Conservation (phyloP, 2,329 filamentous ascomycete genomes). For the Diaporthe citrichinensis region DNA sequence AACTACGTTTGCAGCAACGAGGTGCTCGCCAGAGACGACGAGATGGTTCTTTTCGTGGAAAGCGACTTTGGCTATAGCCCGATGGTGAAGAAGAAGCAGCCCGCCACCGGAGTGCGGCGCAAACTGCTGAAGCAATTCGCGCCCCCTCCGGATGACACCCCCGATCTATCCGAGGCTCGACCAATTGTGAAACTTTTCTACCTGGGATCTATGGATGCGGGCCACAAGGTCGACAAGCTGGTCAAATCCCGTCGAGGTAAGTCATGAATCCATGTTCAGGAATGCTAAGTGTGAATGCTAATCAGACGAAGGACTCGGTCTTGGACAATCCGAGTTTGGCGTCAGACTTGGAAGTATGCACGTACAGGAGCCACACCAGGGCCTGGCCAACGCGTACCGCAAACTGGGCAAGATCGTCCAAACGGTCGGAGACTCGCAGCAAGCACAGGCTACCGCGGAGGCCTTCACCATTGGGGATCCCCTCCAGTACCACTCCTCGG, state of each 20-base stretch:
- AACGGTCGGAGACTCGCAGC: constrained; percentile 93
- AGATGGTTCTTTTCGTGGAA: constrained; percentile 98
- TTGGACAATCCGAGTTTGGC: constrained; percentile 93
- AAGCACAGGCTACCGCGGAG: constrained; percentile 95
- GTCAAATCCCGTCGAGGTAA: constrained; percentile 93
- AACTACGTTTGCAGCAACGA: constrained; percentile 95
- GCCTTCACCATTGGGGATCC: constrained; percentile 95
- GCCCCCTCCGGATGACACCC: constrained; percentile 95
- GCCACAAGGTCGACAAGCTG: constrained; percentile 94
- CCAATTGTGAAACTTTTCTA: constrained; percentile 97
- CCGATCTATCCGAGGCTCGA: constrained; percentile 90
- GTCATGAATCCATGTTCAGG: constrained; percentile 44
- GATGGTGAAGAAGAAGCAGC: constrained; percentile 94
- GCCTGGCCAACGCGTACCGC: constrained; percentile 89
- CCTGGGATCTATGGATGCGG: constrained; percentile 94
- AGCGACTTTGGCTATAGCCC: constrained; percentile 99
- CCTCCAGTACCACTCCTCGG: constrained; percentile 93
- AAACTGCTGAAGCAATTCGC: constrained; percentile 99
- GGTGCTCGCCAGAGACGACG: constrained; percentile 92
- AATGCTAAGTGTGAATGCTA: constrained; percentile 47
- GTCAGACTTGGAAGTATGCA: constrained; percentile 90
- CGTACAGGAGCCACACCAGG: constrained; percentile 90
- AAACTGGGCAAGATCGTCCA: constrained; percentile 96
- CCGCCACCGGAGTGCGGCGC: constrained; percentile 92
- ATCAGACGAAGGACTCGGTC: constrained; percentile 78